Evolutionary conservation across 2,329 filamentous ascomycete genomes (phyloP).

Genomic region (Colletotrichum orchidophilum): DNA sequence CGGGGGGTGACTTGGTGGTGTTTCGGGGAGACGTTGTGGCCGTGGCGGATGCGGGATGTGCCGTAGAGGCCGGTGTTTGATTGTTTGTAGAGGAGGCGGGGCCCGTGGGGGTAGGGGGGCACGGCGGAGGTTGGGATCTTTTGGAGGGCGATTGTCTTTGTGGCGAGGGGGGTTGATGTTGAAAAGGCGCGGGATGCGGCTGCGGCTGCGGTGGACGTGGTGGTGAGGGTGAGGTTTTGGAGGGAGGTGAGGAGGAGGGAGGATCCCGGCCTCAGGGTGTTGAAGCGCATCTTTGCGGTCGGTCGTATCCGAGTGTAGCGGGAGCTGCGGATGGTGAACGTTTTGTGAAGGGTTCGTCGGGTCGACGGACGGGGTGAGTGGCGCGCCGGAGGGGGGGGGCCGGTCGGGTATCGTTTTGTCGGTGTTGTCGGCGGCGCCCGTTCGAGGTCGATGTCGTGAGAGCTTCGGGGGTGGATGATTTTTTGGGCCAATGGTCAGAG

Average conservation of each 20-base stretch:
- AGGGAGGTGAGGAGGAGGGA: slow-evolving; percentile 22
- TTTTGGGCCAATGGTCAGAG: slow-evolving; percentile 17
- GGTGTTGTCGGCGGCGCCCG: background rate
- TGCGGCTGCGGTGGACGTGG: background rate
- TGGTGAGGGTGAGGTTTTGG: slow-evolving; percentile 5
- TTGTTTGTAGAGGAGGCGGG: slow-evolving; percentile 79
- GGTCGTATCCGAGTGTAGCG: slow-evolving; percentile 41
- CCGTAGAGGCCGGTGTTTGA: slow-evolving; percentile 81
- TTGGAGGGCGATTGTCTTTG: slow-evolving; percentile 53
- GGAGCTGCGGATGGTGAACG: slow-evolving; percentile 1
- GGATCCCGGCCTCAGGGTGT: slow-evolving; percentile 1
- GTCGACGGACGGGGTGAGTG: background rate
- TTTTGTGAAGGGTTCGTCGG: slow-evolving; percentile 42
- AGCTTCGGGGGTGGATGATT: slow-evolving; percentile 9
- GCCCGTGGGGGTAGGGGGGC: slow-evolving; percentile 78
- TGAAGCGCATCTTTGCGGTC: background rate
- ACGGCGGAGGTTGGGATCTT: slow-evolving; percentile 60
- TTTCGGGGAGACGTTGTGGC: slow-evolving; percentile 77
- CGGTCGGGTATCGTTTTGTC: background rate
- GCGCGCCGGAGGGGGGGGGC: background rate
- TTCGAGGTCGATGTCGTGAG: background rate
- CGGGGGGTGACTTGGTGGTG: slow-evolving; percentile 77
- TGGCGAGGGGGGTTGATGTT: slow-evolving; percentile 45
- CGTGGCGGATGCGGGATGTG: slow-evolving; percentile 75
- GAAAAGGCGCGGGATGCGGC: slow-evolving; percentile 42